Evolutionary conservation across 768 basidiomycete species (phyloP).

Genomic region (Mycena filopes): DNA sequence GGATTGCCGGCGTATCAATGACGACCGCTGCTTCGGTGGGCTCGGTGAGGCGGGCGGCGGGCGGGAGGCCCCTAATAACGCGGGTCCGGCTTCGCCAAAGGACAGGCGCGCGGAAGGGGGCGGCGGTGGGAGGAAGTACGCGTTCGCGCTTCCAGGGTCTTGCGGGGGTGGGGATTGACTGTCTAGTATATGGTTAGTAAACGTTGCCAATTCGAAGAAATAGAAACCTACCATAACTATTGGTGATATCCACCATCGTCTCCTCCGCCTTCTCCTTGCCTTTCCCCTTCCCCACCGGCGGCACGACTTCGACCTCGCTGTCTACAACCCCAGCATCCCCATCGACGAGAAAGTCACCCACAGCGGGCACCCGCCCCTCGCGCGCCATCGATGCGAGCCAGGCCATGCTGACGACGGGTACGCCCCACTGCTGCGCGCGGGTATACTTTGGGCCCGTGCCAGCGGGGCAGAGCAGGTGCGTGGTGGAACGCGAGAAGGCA

Average conservation of each 20-base stretch:
- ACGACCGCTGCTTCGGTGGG: slow-evolving; percentile 18
- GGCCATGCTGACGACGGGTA: slow-evolving; percentile 73
- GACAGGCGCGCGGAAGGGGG: slow-evolving; percentile 10
- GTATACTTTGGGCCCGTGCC: slow-evolving; percentile 78
- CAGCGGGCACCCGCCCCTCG: slow-evolving; percentile 58
- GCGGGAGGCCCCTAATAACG: not conserved
- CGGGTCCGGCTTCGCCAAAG: slow-evolving; percentile 7
- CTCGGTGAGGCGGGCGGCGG: slow-evolving; percentile 19
- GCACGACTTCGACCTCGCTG: slow-evolving; percentile 40
- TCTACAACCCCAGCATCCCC: no score
- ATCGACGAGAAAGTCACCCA: slow-evolving; percentile 46
- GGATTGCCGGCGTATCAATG: not conserved
- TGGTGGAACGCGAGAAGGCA: slow-evolving; percentile 73
- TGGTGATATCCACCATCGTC: slow-evolving; percentile 57
- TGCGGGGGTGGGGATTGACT: slow-evolving; percentile 12
- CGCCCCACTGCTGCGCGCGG: slow-evolving; percentile 83
- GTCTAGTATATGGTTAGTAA: slow-evolving; percentile 5
- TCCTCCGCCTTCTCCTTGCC: slow-evolving; percentile 39
- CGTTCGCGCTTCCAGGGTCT: not conserved
- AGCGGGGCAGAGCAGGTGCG: slow-evolving; percentile 84
- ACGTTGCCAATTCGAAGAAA: not conserved
- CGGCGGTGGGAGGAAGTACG: slow-evolving; percentile 17
- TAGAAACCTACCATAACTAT: slow-evolving; percentile 45
- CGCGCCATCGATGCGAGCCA: slow-evolving; percentile 76
- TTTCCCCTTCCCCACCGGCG: slow-evolving; percentile 36